phyloP scores from a whole-genome alignment of 202 grass and related monocot genomes.

The Setaria viridis region DNA sequence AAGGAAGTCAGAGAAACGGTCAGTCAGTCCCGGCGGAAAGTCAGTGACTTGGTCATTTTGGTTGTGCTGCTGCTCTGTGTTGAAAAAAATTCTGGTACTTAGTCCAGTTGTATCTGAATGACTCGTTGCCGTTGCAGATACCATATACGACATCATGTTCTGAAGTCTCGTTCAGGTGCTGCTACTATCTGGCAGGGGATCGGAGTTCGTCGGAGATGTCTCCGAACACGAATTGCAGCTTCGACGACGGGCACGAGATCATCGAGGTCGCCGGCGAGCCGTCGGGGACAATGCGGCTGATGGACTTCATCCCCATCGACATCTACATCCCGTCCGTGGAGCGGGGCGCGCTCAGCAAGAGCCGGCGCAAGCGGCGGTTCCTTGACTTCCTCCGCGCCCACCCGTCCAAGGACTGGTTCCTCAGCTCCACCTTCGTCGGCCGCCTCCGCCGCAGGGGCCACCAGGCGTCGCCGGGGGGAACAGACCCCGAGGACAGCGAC shows the following conservation, averaged over 20 bases:
- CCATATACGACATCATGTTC: constrained; percentile 3
- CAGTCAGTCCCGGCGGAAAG: not conserved
- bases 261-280: constrained; percentile 37
- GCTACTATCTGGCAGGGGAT: not conserved
- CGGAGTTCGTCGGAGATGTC: constrained; percentile 35
- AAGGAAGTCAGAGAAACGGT: not conserved
- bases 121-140: not conserved
- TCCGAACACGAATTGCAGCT: constrained; percentile 25
- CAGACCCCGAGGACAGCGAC: not conserved
- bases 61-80: constrained; percentile 41
- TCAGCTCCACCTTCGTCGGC: constrained; percentile 59
- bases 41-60: constrained; percentile 38
- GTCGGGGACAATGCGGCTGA: constrained; percentile 46
- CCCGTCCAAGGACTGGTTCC: constrained; percentile 87
- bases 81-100: constrained; percentile 1
- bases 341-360: constrained; percentile 38
- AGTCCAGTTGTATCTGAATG: no score
- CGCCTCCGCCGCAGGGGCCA: constrained; percentile 46
- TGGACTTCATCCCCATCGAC: constrained; percentile 82
- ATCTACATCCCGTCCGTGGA: constrained; percentile 78
- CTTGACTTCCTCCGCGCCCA: constrained; percentile 83
- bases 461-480: not conserved
- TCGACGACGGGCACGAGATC: constrained; percentile 41
- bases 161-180: constrained; percentile 13
- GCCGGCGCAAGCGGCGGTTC: constrained; percentile 59